phyloP scores from a whole-genome alignment of 768 basidiomycete genomes.

The Fibroporia radiculosa region DNA sequence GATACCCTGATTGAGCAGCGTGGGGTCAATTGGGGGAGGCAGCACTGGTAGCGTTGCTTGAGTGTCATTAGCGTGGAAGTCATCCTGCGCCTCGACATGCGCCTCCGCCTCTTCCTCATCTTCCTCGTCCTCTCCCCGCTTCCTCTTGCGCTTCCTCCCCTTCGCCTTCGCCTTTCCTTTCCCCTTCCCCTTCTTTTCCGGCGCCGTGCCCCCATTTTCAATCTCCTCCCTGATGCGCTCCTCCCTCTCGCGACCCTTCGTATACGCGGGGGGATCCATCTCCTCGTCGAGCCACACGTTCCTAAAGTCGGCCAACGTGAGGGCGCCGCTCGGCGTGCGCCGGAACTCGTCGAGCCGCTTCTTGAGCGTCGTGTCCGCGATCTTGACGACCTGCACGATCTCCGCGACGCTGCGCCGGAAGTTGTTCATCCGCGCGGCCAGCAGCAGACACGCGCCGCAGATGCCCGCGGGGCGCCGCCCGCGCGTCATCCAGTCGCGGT shows the following conservation, averaged over 20 bases:
- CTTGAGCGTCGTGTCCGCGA: conserved; percentile 90
- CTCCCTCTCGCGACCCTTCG: conserved; percentile 66
- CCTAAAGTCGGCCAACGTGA: conserved; percentile 86
- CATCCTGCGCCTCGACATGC: conserved; percentile 13
- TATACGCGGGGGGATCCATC: conserved; percentile 87
- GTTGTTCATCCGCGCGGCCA: conserved; percentile 98
- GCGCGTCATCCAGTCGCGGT: conserved; percentile 95
- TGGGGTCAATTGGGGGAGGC: conserved; percentile 43
- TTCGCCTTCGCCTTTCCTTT: conserved; percentile 28
- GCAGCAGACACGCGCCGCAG: conserved; percentile 89
- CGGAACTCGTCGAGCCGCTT: conserved; percentile 95
- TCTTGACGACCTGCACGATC: conserved; percentile 98
- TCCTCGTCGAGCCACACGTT: conserved; percentile 88
- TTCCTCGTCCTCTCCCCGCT: conserved; percentile 33
- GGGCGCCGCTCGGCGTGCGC: conserved; percentile 73
- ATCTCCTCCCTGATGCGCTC: conserved; percentile 39
- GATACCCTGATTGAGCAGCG: conserved; percentile 60
- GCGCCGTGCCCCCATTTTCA: conserved; percentile 21
- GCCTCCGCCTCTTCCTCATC: conserved; percentile 29
- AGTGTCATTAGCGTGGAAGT: conserved; percentile 19
- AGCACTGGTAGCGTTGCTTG: conserved; percentile 12
- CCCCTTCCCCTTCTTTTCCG: conserved; percentile 20
- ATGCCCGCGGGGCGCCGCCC: conserved; percentile 96
- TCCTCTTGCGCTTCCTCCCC: conserved; percentile 28
- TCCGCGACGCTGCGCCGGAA: conserved; percentile 90